Conservation (phyloP, 225 moss, liverwort and hornwort species). For the Marchantia paleacea region DNA sequence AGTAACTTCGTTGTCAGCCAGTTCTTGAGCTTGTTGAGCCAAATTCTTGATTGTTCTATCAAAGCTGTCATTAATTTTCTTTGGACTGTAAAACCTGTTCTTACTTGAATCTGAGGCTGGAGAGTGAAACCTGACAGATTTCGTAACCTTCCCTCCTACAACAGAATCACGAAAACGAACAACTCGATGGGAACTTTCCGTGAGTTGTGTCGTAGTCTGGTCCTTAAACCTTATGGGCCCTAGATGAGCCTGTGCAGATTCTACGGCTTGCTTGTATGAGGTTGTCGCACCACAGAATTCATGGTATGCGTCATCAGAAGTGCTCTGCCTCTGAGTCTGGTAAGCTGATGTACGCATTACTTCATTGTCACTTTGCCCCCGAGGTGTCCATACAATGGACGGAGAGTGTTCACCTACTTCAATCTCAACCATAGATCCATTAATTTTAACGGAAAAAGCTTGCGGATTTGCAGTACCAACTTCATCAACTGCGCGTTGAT, state of each 20-base stretch:
- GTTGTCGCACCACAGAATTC: neutral
- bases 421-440: constrained; percentile 35
- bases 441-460: constrained; percentile 13
- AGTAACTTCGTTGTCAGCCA: constrained; percentile 1
- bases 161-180: constrained; percentile 5
- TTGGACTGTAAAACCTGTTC: constrained; percentile 10
- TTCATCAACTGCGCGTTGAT: neutral
- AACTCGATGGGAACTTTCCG: neutral
- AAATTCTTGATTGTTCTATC: constrained; percentile 26
- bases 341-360: neutral
- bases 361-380: constrained; percentile 8
- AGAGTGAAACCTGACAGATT: constrained; percentile 20
- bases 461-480: neutral
- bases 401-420: constrained; percentile 28
- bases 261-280: neutral
- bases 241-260: neutral
- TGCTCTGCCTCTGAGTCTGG: neutral
- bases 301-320: neutral
- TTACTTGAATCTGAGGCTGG: neutral
- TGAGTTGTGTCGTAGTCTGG: neutral
- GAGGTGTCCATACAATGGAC: constrained; percentile 6
- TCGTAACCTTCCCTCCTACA: neutral
- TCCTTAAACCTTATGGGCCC: neutral
- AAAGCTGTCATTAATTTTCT: constrained; percentile 25
- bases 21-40: constrained; percentile 27